Percentiles rank a stretch among this genome's conserved stretches.
Conservation (phyloP, 306 rosid genomes). For the Hippophae rhamnoides region DNA sequence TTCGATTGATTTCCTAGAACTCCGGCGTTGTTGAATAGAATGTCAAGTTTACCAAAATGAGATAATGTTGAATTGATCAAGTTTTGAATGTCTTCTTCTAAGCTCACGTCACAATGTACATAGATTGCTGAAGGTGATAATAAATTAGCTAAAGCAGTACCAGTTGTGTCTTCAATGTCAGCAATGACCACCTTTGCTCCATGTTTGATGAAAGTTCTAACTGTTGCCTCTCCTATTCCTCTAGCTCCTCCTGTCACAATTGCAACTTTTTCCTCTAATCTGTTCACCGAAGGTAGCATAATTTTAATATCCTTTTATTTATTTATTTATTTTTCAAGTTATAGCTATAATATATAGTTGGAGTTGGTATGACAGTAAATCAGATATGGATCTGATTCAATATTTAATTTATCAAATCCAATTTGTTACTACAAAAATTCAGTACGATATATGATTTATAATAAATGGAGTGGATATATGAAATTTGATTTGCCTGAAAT, state of each 20-base stretch:
- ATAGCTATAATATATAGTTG: too few species aligned
- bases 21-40: slow-evolving; percentile 72
- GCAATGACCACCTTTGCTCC: slow-evolving; percentile 77
- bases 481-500: too few species aligned
- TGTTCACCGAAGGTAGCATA: neutral
- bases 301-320: neutral
- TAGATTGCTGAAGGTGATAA: slow-evolving; percentile 45
- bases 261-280: slow-evolving; percentile 79
- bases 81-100: slow-evolving; percentile 48
- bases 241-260: slow-evolving; percentile 75
- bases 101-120: slow-evolving; percentile 60
- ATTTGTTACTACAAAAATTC: too few species aligned
- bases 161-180: slow-evolving; percentile 51
- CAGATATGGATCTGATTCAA: too few species aligned
- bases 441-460: too few species aligned
- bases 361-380: too few species aligned
- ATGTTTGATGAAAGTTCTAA: slow-evolving; percentile 46
- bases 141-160: slow-evolving; percentile 38
- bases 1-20: slow-evolving; percentile 43
- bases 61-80: slow-evolving; percentile 34
- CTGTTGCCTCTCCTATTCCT: slow-evolving; percentile 82
- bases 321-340: neutral
- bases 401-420: too few species aligned
- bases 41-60: slow-evolving; percentile 51
- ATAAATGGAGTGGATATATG: too few species aligned